Conservation (phyloP, 2,329 filamentous ascomycete genomes). For the Aspergillus nomiae region DNA sequence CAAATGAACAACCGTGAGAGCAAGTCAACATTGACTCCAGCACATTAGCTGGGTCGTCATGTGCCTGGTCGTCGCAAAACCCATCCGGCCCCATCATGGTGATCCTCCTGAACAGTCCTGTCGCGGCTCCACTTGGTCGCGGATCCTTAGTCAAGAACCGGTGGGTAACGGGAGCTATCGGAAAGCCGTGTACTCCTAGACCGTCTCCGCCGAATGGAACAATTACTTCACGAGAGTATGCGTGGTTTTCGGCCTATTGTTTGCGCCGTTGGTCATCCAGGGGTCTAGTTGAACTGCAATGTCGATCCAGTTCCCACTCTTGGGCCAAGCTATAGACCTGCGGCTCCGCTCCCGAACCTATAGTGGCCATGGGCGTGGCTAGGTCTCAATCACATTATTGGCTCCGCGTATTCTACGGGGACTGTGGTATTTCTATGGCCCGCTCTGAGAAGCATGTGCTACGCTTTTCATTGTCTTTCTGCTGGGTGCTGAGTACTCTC, state of each 20-base stretch:
- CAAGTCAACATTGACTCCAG: not conserved
- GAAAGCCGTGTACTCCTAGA: not conserved
- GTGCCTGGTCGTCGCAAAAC: not conserved
- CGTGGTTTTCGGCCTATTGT: conserved; percentile 4
- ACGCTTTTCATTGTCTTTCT: conserved; percentile 5
- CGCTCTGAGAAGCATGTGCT: conserved; percentile 1
- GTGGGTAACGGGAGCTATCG: conserved; percentile 5
- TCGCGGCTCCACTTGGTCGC: not conserved
- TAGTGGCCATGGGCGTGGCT: conserved; percentile 14
- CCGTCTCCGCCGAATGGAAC: not conserved
- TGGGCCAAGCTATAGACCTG: conserved; percentile 17
- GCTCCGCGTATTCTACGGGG: not conserved
- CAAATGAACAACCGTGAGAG: not conserved
- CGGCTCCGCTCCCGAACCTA: conserved; percentile 19
- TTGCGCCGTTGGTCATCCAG: conserved; percentile 12
- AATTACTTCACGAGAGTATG: not conserved
- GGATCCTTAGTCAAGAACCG: conserved; percentile 6
- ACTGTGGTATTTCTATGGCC: conserved; percentile 3
- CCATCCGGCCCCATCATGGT: not conserved
- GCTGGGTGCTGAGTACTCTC: conserved; percentile 1
- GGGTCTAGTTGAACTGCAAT: conserved; percentile 7
- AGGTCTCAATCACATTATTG: conserved; percentile 11
- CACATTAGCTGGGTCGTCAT: not conserved
- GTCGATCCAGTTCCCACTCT: conserved; percentile 20
- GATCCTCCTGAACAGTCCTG: conserved; percentile 5